Base-by-base conservation (phyloP, 2,329 filamentous ascomycete species). In the Metarhizium brunneum region DNA sequence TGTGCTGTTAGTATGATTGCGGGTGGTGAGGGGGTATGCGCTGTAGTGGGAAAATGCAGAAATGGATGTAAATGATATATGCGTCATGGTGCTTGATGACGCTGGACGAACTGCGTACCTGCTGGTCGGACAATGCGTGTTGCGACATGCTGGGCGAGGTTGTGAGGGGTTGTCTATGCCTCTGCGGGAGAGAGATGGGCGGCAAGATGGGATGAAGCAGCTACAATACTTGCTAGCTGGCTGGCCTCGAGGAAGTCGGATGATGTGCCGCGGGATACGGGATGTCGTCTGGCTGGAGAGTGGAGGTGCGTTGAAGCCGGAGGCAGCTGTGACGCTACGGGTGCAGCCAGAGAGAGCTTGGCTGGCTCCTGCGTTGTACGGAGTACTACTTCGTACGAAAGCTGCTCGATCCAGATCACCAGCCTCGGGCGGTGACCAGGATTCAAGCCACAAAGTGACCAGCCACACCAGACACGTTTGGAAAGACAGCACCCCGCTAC, bases 91-190 rank as follows among this genome's bases (percentile, higher is more conserved):
- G 58, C 52, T 45, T 30, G 48, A 42, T 29, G 20, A 30, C n/a
- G 52, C 47, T 59, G 58, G 58, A 55, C 57, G 57, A 56, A 58
- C 14, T 25, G 64, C 72, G 68, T 83, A 94, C 90, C 87, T 96
- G 91, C 78, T 95, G 91, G 83, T 96, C 92, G 77, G 92, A 96
- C 77, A 97, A 87, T 73, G 90, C 88, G 86, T 96, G 91, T 81
- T 91, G 87, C 76, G 91, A 94, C 91, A 96, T 96, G 72, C 74
- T 87, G 80, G 72, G 69, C 61, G 59, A 56, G 43, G 59, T 57
- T 60, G 29, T 55, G 57, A 53, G 55, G 53, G 38, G 13, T 6
- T 54, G 36, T 50, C 8, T 54, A 29, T 45, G 54, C 45, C 35
- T 14, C 47, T 35, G 36, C 30, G 50, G 14, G 18, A 32, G 25